A percentile compares a stretch with the other conserved stretches of the same genome.
These are phyloP conservation scores for Coemansia sp. DNA, from an alignment of 192 early-diverging fungal species.

Conservation along the genomic window DNA sequence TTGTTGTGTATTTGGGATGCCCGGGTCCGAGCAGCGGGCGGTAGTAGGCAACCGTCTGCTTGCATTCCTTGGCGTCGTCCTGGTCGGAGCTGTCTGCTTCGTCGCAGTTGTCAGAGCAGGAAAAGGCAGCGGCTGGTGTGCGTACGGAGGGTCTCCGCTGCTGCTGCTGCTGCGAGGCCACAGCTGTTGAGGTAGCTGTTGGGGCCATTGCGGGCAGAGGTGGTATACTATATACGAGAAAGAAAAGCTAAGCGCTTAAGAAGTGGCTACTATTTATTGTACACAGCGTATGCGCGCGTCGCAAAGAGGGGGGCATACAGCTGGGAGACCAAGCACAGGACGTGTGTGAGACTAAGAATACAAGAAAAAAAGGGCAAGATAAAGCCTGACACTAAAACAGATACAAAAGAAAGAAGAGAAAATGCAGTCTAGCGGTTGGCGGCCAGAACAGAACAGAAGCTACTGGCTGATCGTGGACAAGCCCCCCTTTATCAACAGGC, in stretches of 20 bases:
- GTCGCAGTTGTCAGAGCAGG: not conserved
- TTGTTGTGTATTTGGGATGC: conserved; percentile 51
- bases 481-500: no score
- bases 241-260: no score
- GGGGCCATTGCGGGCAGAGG: conserved; percentile 1
- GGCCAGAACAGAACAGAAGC: not conserved
- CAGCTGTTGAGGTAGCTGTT: conserved; percentile 12
- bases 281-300: conserved; percentile 1
- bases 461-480: no score
- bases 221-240: no score
- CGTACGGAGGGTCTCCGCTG: not conserved
- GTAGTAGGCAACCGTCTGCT: conserved; percentile 21
- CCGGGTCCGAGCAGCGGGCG: conserved; percentile 42
- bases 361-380: conserved; percentile 5
- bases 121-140: conserved; percentile 1
- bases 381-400: not conserved
- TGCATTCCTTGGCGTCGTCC: not conserved
- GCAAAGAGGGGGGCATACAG: not conserved
- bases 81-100: conserved; percentile 1
- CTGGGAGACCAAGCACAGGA: not conserved
- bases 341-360: conserved; percentile 1
- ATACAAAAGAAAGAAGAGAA: not conserved
- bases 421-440: not conserved
- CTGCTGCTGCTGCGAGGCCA: conserved; percentile 6
- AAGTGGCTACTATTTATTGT: not conserved